Percentiles rank a stretch among this genome's conserved stretches.
Conservation (phyloP, 2,329 filamentous ascomycete genomes). For the Monosporascus sp. region DNA sequence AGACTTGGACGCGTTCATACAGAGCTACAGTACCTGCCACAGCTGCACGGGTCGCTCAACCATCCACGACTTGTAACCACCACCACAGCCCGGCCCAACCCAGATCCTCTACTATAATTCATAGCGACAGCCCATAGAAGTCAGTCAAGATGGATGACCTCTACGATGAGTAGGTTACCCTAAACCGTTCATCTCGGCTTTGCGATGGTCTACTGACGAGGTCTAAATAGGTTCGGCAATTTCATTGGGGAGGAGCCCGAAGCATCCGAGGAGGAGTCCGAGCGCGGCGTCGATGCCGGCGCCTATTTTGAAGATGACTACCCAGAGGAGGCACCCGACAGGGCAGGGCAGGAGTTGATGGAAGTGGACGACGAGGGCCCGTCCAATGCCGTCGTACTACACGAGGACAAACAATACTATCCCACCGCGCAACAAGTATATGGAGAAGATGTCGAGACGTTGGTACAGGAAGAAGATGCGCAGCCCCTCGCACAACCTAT, state of each 20-base stretch:
- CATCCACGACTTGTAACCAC: no score
- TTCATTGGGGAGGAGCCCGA: constrained; percentile 89
- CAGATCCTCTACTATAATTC: constrained; percentile 10
- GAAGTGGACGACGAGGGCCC: constrained; percentile 86
- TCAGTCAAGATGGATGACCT: constrained; percentile 74
- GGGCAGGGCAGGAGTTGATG: constrained; percentile 80
- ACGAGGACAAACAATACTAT: constrained; percentile 99
- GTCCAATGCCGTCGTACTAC: constrained; percentile 93
- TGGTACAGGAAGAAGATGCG: constrained; percentile 95
- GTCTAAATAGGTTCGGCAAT: constrained; percentile 74
- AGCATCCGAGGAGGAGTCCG: constrained; percentile 81
- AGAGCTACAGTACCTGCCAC: no score
- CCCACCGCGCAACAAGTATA: constrained; percentile 97
- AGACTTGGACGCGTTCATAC: no score
- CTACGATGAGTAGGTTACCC: constrained; percentile 74
- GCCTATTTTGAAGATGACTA: constrained; percentile 82
- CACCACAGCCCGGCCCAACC: background rate
- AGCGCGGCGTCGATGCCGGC: constrained; percentile 66
- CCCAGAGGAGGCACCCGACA: constrained; percentile 57
- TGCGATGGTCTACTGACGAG: constrained; percentile 11
- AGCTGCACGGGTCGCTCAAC: no score
- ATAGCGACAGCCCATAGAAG: constrained; percentile 11
- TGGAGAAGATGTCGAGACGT: constrained; percentile 86
- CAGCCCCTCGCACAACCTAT: constrained; percentile 91
- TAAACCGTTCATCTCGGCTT: background rate